phyloP scores from a whole-genome alignment of 2,329 filamentous ascomycete species.

The Ascochyta pisi region DNA sequence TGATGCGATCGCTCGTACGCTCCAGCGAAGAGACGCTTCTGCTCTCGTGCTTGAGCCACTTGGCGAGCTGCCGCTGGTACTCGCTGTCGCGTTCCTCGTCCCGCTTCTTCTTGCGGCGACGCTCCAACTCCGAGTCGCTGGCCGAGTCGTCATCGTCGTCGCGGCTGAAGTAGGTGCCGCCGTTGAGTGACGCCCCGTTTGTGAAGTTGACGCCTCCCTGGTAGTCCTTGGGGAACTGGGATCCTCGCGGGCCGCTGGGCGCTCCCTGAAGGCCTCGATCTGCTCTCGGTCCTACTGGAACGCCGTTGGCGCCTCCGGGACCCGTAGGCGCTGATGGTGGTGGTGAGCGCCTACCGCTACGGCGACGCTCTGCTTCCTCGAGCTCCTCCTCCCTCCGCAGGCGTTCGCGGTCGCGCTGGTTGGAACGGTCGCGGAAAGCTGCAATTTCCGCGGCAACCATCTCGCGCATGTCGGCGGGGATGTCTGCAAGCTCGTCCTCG shows the following conservation, averaged over 20 bases:
- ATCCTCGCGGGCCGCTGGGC: constrained; percentile 73
- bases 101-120: constrained; percentile 72
- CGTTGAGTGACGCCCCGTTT: constrained; percentile 75
- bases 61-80: constrained; percentile 84
- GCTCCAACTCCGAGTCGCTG: constrained; percentile 84
- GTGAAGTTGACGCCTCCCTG: constrained; percentile 83
- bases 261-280: constrained; percentile 73
- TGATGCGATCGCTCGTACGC: constrained; percentile 81
- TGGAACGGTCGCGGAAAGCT: constrained; percentile 91
- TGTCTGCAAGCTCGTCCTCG: constrained; percentile 94
- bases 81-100: constrained; percentile 78
- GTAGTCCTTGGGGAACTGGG: constrained; percentile 72
- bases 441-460: constrained; percentile 93
- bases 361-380: constrained; percentile 80
- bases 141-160: constrained; percentile 90
- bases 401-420: constrained; percentile 84
- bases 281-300: constrained; percentile 74
- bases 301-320: constrained; percentile 71
- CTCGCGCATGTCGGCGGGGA: constrained; percentile 94
- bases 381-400: constrained; percentile 89
- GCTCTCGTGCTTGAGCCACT: constrained; percentile 89
- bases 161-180: constrained; percentile 60
- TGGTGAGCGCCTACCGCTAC: constrained; percentile 75
- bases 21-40: constrained; percentile 84
- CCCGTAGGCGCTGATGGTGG: constrained; percentile 66